These are phyloP conservation scores for Candida stauntonica DNA, from an alignment of 805 yeast species.

Conservation along the genomic window DNA sequence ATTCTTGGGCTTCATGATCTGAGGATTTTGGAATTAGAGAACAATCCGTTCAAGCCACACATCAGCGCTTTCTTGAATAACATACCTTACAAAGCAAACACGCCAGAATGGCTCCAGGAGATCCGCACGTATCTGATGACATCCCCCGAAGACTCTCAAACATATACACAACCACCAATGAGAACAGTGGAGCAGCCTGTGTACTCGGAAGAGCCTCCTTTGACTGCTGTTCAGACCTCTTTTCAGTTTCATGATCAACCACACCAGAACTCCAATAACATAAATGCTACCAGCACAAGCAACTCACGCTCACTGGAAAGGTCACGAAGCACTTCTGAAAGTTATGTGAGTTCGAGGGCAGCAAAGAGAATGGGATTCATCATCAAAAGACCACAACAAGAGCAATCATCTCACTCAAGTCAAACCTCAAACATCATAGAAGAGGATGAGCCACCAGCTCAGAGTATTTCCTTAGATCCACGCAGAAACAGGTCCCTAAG, in stretches of 20 bases:
- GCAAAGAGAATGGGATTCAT: conserved; percentile 76
- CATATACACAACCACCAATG: background rate
- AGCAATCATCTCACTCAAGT: no score
- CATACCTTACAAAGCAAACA: conserved; percentile 31
- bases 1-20: conserved; percentile 49
- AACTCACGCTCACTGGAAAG: conserved; percentile 18
- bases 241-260: conserved; percentile 9
- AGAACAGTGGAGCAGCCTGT: conserved; percentile 3
- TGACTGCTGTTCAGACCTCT: conserved; percentile 3
- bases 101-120: conserved; percentile 40
- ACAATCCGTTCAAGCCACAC: conserved; percentile 56
- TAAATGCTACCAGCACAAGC: conserved; percentile 3
- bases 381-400: conserved; percentile 36
- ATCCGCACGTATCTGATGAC: conserved; percentile 11
- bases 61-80: conserved; percentile 35
- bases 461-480: conserved; percentile 11
- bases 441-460: conserved; percentile 19
- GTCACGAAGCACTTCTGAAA: conserved; percentile 37
- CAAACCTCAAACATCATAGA: conserved; percentile 21
- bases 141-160: conserved; percentile 5
- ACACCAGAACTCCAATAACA: background rate
- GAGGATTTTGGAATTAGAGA: conserved; percentile 54
- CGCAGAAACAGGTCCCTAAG: conserved; percentile 24
- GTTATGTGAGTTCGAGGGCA: conserved; percentile 53
- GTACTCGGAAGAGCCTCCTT: conserved; percentile 2